Evolutionary conservation across 1,139 yeast species (phyloP).

Genomic region (Candida labiduridarum): DNA sequence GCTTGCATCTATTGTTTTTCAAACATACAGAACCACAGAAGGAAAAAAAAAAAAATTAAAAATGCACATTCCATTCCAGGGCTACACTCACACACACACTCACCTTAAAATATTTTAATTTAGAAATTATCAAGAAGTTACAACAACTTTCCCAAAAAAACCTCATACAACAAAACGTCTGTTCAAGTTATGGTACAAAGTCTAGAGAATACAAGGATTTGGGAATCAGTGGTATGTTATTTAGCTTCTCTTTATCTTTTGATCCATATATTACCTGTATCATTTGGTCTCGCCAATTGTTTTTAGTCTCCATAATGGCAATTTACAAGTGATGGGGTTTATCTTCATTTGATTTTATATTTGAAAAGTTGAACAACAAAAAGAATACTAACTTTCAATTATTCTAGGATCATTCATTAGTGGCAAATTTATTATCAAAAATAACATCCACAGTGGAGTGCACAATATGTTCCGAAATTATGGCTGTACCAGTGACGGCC

Average conservation of each 20-base stretch:
- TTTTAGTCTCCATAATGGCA: not conserved
- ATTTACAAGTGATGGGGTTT: not conserved
- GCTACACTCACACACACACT: no score
- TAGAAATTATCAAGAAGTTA: not conserved
- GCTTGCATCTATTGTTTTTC: no score
- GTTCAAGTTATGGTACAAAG: slow-evolving; percentile 8
- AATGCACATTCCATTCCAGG: no score
- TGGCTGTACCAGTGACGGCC: slow-evolving; percentile 46
- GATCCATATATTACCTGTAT: no score
- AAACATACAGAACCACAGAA: no score
- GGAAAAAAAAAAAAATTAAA: no score
- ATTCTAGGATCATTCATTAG: slow-evolving; percentile 15
- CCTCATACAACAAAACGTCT: not conserved
- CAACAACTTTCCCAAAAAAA: not conserved
- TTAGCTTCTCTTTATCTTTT: not conserved
- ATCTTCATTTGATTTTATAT: not conserved
- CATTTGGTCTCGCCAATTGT: not conserved
- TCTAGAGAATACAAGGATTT: slow-evolving; percentile 6
- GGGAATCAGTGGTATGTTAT: slow-evolving; percentile 14
- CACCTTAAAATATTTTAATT: no score
- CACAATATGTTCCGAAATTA: slow-evolving; percentile 45
- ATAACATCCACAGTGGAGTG: slow-evolving; percentile 38
- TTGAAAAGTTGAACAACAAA: not conserved
- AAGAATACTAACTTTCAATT: not conserved
- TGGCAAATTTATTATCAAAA: slow-evolving; percentile 22